These are phyloP conservation scores for Rubus idaeus DNA, from an alignment of 306 rosid species.

Conservation along the genomic window DNA sequence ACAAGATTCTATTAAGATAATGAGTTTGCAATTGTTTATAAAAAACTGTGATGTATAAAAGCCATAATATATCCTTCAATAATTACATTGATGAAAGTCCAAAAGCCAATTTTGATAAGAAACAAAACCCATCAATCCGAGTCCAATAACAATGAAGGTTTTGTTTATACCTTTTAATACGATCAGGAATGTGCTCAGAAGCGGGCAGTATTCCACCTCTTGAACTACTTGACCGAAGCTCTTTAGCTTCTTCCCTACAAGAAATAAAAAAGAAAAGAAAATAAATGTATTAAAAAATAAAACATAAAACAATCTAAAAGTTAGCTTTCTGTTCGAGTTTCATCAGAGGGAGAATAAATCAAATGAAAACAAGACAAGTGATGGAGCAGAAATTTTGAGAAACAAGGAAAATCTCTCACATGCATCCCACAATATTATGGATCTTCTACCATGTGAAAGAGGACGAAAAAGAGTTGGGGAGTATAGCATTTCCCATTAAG, in stretches of 20 bases:
- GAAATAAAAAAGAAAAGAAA: background rate
- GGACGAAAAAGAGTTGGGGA: background rate
- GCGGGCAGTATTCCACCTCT: constrained; percentile 28
- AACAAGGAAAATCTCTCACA: background rate
- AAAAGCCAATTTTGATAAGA: background rate
- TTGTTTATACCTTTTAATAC: constrained; percentile 55
- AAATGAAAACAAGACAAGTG: background rate
- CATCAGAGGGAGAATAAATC: background rate
- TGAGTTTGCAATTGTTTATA: background rate
- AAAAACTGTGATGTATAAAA: background rate
- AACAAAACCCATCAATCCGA: background rate
- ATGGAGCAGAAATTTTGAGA: background rate
- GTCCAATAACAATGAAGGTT: background rate
- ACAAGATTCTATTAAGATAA: background rate
- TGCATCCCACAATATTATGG: constrained; percentile 4
- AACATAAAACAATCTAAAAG: background rate
- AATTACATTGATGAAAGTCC: background rate
- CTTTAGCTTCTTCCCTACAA: constrained; percentile 71
- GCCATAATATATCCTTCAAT: background rate
- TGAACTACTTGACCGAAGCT: constrained; percentile 38
- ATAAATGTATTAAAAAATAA: background rate
- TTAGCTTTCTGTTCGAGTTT: background rate
- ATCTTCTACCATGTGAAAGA: background rate
- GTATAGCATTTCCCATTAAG: background rate
- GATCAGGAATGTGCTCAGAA: constrained; percentile 40